These are phyloP conservation scores for Mesotaenium endlicherianum DNA, from an alignment of 139 green algal species.

Conservation along the genomic window DNA sequence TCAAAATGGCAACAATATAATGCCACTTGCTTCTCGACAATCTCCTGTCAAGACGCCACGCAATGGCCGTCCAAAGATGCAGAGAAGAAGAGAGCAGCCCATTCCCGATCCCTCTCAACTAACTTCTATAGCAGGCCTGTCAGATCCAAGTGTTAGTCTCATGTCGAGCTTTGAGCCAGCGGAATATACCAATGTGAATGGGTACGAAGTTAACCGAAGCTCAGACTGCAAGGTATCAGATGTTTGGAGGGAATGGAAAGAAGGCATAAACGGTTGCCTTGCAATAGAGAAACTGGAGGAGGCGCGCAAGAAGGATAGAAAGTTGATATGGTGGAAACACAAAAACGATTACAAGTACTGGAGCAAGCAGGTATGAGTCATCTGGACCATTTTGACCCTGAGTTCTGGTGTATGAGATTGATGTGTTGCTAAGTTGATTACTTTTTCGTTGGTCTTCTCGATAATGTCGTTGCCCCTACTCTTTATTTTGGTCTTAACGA, in stretches of 20 bases:
- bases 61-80: no score
- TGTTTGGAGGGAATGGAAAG: slow-evolving; percentile 43
- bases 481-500: no score
- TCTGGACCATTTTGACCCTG: no score
- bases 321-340: slow-evolving; percentile 32
- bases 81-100: not conserved
- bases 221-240: slow-evolving; percentile 33
- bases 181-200: slow-evolving; percentile 24
- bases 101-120: not conserved
- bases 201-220: slow-evolving; percentile 42
- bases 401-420: no score
- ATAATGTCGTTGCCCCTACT: no score
- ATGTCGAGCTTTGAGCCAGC: slow-evolving; percentile 1
- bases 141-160: not conserved
- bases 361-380: slow-evolving; percentile 43
- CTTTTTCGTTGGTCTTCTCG: no score
- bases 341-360: slow-evolving; percentile 49
- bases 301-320: slow-evolving; percentile 29
- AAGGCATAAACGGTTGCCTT: slow-evolving; percentile 17
- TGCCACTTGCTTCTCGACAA: no score
- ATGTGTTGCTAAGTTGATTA: no score
- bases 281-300: slow-evolving; percentile 41
- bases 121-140: not conserved
- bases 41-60: no score
- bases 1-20: no score